Base-by-base conservation (phyloP, 768 basidiomycete species). In the Hydnomerulius pinastri region DNA sequence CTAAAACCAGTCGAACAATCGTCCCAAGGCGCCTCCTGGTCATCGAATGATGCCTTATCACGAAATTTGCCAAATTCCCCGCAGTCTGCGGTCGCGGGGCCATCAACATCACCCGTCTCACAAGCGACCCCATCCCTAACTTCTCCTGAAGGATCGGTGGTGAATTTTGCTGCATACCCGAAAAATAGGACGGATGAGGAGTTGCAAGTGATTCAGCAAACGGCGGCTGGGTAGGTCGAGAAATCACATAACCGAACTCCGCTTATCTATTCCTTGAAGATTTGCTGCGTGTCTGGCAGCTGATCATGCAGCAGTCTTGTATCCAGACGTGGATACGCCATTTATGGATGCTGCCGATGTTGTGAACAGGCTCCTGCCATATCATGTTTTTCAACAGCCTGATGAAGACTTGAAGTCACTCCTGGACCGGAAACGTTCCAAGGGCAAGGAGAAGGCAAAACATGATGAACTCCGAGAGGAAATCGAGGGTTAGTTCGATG, bases 351-450 rank as follows among this genome's bases (percentile, higher is more conserved):
- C 73, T 8, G 61, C 69, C 5, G 90, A 92, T 61, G 85, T 75
- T 3, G 74, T 90, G 20, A 77, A 80, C n/a, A 78, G 89, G 43
- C 73, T 92, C 18, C 72, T 92, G 18, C 89, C 90, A 0, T 92
- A 89, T 59, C 90, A 92, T 60, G 68, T 92, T 43, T 90, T 85
- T 56, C 86, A 86, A 55, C 86, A 89, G 51, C 89, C 89, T 0
- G 69, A 68, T 49, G 83, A 86, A 38, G 90, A 92, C 56, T 56
- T 89, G 55, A 65, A 70, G 28, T 27, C 58, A 24, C 62, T 73
- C 27, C 6, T 56, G 39, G 33, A 49, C 18, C 45, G 43, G 4
- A 61, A 24, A 21, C 53, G 46, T n/a, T 56, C 64, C 42, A 88
- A 88, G 64, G 83, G 85, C 11, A 90, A 90, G 62, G 76, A 73